phyloP scores from a whole-genome alignment of 139 green algal species.

The Chlorella sp. region DNA sequence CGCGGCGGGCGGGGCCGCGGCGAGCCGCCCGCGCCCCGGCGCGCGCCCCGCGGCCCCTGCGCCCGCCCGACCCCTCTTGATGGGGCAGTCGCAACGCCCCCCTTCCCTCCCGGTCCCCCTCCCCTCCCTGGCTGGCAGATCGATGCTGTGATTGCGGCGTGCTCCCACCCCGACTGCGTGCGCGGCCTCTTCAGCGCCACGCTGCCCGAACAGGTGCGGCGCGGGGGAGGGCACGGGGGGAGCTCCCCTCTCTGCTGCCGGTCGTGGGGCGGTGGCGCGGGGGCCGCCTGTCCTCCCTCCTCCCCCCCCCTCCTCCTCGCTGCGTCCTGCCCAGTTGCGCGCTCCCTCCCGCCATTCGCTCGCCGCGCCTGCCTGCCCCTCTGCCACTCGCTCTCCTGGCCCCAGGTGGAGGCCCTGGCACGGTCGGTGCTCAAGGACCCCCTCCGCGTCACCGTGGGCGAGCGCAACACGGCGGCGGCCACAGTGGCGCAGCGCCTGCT shows the following conservation, averaged over 20 bases:
- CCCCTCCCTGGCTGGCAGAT: slow-evolving; percentile 34
- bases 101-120: not conserved
- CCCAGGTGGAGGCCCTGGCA: slow-evolving; percentile 80
- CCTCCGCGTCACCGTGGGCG: slow-evolving; percentile 85
- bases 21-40: too few species aligned
- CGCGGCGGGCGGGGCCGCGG: too few species aligned
- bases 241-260: not conserved
- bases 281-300: slow-evolving; percentile 35
- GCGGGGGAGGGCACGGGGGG: not conserved
- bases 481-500: slow-evolving; percentile 86
- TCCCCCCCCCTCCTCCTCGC: too few species aligned
- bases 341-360: too few species aligned
- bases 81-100: too few species aligned
- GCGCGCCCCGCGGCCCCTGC: too few species aligned
- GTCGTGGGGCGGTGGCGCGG: not conserved
- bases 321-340: too few species aligned
- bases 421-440: slow-evolving; percentile 82
- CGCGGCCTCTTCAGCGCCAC: slow-evolving; percentile 89
- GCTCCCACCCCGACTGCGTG: slow-evolving; percentile 55
- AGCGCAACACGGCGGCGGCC: slow-evolving; percentile 63
- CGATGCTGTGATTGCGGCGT: slow-evolving; percentile 81
- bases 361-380: too few species aligned
- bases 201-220: slow-evolving; percentile 86
- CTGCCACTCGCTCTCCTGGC: too few species aligned
- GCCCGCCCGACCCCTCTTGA: too few species aligned